Evolutionary conservation across 2,329 filamentous ascomycete genomes (phyloP), one percentile per base, ranked within the genome.

Genomic region (Neonectria sp.): DNA sequence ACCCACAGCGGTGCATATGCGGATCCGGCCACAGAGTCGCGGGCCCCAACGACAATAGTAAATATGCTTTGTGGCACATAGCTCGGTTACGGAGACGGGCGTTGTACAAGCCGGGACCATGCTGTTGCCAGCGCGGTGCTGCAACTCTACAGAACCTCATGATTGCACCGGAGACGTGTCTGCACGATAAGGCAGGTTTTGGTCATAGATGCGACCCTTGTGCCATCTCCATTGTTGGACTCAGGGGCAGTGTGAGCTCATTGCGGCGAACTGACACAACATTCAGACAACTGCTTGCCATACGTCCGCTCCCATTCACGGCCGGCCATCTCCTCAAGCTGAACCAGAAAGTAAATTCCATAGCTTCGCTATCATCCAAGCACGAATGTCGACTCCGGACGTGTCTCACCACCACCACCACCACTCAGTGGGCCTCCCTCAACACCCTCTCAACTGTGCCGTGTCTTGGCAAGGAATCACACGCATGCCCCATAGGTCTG

Each of bases 401-500:
- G 8, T 43, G 53, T 55, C 53, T 55, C 53, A 40, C 33, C 21
- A n/a, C 13, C 21, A 31, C 9, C 13, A 17, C 48, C 24, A 55
- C 33, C 8, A 7, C 21, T 43, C 35, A 37, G 17, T 43, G 15
- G 27, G 31, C 52, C 45, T 8, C 48, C n/a, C 27, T 51, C 46
- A 27, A 12, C 31, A 21, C 17, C 9, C n/a, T 24, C 11, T 43
- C 33, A 35, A 24, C 12, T 3, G 29, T 63, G 60, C 60, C 52
- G 60, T 57, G 52, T 49, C 60, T 57, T 57, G 53, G 60, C 53
- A 27, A 51, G 43, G 24, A 25, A 63, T 57, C 43, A 51, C 52
- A 40, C 46, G 48, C 17, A 31, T 15, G 25, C 56, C 15, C 11
- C 31, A 25, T n/a, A 49, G 43, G 21, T 13, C 33, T 15, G 46